Conservation (phyloP, 352 stramenopile genomes). For the Globisporangium okanoganense region DNA sequence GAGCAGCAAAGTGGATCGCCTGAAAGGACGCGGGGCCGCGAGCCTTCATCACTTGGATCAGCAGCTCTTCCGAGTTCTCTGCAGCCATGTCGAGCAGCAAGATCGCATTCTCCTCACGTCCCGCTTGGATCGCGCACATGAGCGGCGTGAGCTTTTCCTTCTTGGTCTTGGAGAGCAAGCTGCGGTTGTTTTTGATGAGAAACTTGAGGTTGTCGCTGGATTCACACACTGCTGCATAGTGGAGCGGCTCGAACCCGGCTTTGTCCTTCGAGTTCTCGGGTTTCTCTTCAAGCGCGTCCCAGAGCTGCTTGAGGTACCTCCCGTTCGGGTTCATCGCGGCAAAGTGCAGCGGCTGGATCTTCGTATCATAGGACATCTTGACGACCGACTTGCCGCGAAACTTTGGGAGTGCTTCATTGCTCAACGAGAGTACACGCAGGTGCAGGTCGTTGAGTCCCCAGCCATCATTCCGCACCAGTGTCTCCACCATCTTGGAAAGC, state of each 20-base stretch:
- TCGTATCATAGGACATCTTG: constrained; percentile 57
- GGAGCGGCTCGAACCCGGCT: constrained; percentile 46
- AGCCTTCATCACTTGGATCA: constrained; percentile 37
- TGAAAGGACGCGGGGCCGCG: constrained; percentile 47
- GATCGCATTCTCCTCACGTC: constrained; percentile 52
- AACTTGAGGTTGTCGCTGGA: constrained; percentile 7
- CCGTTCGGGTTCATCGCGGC: constrained; percentile 69
- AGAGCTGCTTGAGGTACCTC: constrained; percentile 59
- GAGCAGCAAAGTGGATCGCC: constrained; percentile 52
- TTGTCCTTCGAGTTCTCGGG: constrained; percentile 45
- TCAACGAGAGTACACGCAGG: constrained; percentile 40
- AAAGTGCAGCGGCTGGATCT: constrained; percentile 63
- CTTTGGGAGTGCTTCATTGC: constrained; percentile 25
- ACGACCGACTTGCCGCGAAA: constrained; percentile 60
- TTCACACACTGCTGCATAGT: neutral
- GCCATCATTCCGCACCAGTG: constrained; percentile 34
- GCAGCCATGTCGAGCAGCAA: constrained; percentile 52
- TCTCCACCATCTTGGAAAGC: constrained; percentile 33
- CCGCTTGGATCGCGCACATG: constrained; percentile 42
- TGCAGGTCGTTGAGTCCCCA: constrained; percentile 68
- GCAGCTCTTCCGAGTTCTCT: constrained; percentile 25
- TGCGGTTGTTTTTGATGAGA: constrained; percentile 1
- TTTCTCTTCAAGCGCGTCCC: constrained; percentile 47
- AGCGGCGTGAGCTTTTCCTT: constrained; percentile 24
- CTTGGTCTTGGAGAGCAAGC: constrained; percentile 10